Conservation (phyloP, 257 asterid genomes). For the Gentiana straminea region DNA sequence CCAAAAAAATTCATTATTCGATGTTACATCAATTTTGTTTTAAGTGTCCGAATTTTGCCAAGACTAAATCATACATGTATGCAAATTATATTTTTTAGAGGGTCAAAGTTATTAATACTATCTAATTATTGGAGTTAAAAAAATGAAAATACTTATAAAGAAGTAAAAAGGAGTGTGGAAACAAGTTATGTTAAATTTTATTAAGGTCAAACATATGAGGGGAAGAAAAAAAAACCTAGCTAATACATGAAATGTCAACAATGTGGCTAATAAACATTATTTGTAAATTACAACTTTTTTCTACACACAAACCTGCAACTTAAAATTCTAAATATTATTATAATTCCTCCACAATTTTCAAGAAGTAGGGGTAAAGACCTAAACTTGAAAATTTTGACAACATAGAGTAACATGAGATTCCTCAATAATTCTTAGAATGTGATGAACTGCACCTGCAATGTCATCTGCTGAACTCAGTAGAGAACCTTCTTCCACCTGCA, state of each 20-base stretch:
- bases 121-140: too few relatives aligned
- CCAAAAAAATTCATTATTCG: too few relatives aligned
- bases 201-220: too few relatives aligned
- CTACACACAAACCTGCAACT: conserved; percentile 10
- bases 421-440: conserved; percentile 87
- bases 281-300: conserved; percentile 9
- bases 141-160: too few relatives aligned
- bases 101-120: too few relatives aligned
- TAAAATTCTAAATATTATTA: conserved; percentile 4
- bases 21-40: too few relatives aligned
- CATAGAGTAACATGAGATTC: conserved; percentile 49
- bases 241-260: conserved; percentile 2
- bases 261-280: neutral
- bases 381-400: conserved; percentile 31
- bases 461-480: conserved; percentile 81
- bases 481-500: conserved; percentile 96
- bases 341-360: neutral
- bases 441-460: conserved; percentile 85
- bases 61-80: too few relatives aligned
- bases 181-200: too few relatives aligned
- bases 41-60: too few relatives aligned
- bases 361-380: conserved; percentile 2
- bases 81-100: too few relatives aligned
- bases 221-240: neutral
- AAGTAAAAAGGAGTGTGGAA: too few relatives aligned